Evolutionary conservation across 345 rosid genomes (phyloP), one percentile per base, ranked within the genome.

Genomic region (Nephelium lappaceum): DNA sequence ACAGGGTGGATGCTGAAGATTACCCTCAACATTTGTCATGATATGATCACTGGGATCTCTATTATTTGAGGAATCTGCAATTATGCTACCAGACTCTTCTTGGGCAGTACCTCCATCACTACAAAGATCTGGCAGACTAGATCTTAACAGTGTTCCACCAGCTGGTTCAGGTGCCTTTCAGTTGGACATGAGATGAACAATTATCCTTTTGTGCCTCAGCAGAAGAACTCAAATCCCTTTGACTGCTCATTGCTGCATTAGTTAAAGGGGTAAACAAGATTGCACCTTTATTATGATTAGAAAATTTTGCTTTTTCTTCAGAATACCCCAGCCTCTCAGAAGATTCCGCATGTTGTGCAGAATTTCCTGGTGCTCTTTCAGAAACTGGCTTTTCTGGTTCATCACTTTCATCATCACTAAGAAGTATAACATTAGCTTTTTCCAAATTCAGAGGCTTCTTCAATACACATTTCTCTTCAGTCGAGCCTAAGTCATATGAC

Each of bases 321-420:
- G 87, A 83, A 81, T 57, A 60, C 61, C 49, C 88, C 83, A 79
- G 81, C 77, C 72, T 87, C 82, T 77, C 83, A 25, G 73, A 76
- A 80, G 67, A 67, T 55, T 83, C 83, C 10, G 78, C 66, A 11
- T 27, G 71, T 73, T 80, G 81, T 64, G 31, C 68, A 11, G 23
- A 47, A 76, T 31, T 73, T 80, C 69, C 85, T 31, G 79, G 82
- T 72, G 76, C 79, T 78, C 67, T 77, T 84, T 78, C 83, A 25
- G 75, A 78, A 84, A 69, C 78, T 78, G 81, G 81, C 82, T 85
- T 91, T 84, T 81, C 71, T 47, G 83, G 81, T 77, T 82, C 92
- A 67, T 85, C 85, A 69, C 81, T 91, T 81, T 97, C 97, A 77
- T 97, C 99, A 75, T 93, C 97, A 68, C 97, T 95, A 66, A 92